Evolutionary conservation across 345 rosid species (phyloP), one percentile per base, ranked within the genome.

Genomic region (Microcos paniculata): DNA sequence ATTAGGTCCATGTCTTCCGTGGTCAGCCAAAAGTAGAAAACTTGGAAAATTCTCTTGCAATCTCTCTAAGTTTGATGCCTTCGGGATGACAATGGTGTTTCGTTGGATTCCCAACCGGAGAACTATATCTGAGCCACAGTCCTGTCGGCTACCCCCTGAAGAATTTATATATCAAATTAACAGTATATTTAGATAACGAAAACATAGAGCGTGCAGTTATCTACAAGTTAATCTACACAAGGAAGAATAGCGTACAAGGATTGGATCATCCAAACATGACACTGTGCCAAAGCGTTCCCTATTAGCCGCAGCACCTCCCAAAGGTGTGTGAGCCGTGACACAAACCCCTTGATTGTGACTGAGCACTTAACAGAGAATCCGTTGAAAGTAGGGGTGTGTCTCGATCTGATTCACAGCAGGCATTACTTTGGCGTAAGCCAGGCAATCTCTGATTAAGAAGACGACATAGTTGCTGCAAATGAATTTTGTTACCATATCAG

Each of bases 331-430:
- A 30, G 97, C 97, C 0, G 97, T 92, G 43, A 94, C 91, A 51
- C 88, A 86, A 45, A 94, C 79, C 15, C 89, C 95, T 1, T 92
- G 98, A 81, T 94, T 94, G 81, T 86, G 97, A 80, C 97, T n/a
- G n/a, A 94, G 84, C 92, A 92, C 57, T 91, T 92, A 52, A 94
- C 93, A 92, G 97, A 18, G 86, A 92, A 2, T 92, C 94, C 98
- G 95, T 77, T 94, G 98, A 71, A 94, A 94, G 85, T 92, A 94
- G 42, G 97, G 97, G 68, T 92, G 97, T 9, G 94, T 90, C 82
- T 94, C 97, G 0, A 94, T 85, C 86, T 94, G 98, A 83, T 92
- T 94, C 74, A 94, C 98, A n/a, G 94, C 97, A 12, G 98, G 98
- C 82, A 92, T 94, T 81, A 94, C 85, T 81, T 92, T 94, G 67